Conservation (phyloP, 225 moss, liverwort and hornwort genomes). For the Marchantia paleacea region DNA sequence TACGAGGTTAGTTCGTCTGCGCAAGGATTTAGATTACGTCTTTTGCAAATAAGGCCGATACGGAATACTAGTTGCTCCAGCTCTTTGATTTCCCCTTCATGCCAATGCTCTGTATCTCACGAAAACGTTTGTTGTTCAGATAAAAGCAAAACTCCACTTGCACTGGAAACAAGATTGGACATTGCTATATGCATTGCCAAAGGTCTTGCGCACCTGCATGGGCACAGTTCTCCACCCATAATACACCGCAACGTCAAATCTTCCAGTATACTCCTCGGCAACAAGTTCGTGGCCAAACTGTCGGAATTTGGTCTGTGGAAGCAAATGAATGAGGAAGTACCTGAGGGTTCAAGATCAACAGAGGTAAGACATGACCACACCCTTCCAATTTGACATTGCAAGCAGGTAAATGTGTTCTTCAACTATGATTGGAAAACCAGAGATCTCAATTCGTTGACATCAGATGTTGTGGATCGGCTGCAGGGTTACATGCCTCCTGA, state of each 20-base stretch:
- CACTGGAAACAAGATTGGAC: conserved; percentile 5
- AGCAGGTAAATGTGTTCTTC: neutral
- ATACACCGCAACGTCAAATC: neutral
- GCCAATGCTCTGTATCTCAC: neutral
- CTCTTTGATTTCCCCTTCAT: neutral
- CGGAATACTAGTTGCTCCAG: too few species aligned
- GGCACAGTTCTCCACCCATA: conserved; percentile 3
- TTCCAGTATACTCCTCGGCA: conserved; percentile 5
- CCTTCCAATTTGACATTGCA: neutral
- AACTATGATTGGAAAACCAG: neutral
- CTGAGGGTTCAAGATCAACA: conserved; percentile 1
- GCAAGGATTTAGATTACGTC: too few species aligned
- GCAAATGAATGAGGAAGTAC: neutral
- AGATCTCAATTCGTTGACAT: neutral
- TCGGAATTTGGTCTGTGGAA: conserved; percentile 15
- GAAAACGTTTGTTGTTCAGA: neutral
- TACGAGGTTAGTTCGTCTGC: too few species aligned
- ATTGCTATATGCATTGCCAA: neutral
- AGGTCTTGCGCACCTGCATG: conserved; percentile 8
- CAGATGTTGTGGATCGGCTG: neutral
- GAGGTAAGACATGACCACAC: neutral
- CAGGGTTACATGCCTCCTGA: conserved; percentile 17
- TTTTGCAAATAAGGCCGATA: too few species aligned
- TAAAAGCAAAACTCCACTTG: neutral
- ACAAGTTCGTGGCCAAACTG: conserved; percentile 8